Evolutionary conservation across 2,329 filamentous ascomycete genomes (phyloP), one percentile per base, ranked within the genome.

Genomic region (Claviceps pusilla): DNA sequence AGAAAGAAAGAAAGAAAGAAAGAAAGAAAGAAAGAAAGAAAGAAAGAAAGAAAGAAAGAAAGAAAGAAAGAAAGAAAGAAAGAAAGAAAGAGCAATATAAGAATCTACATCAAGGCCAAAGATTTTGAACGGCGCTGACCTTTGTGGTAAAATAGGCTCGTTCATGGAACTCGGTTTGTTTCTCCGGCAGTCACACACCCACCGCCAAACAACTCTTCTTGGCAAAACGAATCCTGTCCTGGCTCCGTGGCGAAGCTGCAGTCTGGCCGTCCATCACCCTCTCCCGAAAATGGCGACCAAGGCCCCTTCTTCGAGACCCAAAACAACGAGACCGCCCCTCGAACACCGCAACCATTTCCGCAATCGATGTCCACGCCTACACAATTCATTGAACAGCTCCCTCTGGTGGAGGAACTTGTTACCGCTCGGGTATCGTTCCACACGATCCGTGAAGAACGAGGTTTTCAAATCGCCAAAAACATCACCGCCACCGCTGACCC

Each of bases 351-450:
- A 45, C 45, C 31, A 24, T 54, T 35, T 12, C 50, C 35, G n/a
- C 69, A 37, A 59, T 66, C 59, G 57, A 54, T 55, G 62, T 37
- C 71, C 29, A 47, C 69, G 28, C 67, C 67, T 43, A 61, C 68
- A 35, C 56, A 65, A 56, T 60, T 58, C 59, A 59, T 62, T 64
- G 54, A 53, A 60, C 68, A 83, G 63, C 69, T 75, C 58, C 73
- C 75, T 46, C 78, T 77, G 57, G 63, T 80, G 48, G 84, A 81
- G 68, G 76, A 82, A 57, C 77, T 78, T 7, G 83, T 96, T 6
- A 75, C 95, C 33, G 91, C 89, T 47, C 83, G 89, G 28, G 76
- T 96, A 48, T 95, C 90, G 0, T 84, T 80, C 57, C 88, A 95
- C 69, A 78, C 84, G 16, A 73, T 95, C 52, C 82, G 90, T 7